phyloP scores from a whole-genome alignment of 2,329 filamentous ascomycete species.

The Diplodia corticola region DNA sequence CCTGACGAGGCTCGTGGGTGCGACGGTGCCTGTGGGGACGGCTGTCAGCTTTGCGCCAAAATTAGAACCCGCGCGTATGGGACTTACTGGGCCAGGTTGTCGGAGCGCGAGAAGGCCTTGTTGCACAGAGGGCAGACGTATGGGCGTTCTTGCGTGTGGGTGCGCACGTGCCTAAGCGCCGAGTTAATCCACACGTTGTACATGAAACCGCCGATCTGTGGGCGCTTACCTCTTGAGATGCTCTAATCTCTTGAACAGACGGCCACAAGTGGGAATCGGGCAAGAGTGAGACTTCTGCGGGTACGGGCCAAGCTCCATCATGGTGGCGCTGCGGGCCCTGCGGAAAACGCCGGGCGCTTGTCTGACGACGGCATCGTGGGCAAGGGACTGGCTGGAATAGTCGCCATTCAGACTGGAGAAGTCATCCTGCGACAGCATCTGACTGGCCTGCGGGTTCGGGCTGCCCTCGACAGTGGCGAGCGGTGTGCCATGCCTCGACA shows the following conservation, averaged over 20 bases:
- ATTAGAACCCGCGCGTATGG: neutral
- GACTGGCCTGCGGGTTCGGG: constrained; percentile 69
- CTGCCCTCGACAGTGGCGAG: constrained; percentile 81
- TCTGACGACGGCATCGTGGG: constrained; percentile 60
- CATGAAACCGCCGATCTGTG: constrained; percentile 27
- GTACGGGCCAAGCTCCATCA: constrained; percentile 95
- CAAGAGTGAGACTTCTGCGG: constrained; percentile 98
- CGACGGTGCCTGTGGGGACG: constrained; percentile 59
- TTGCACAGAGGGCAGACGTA: constrained; percentile 98
- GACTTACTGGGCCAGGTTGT: constrained; percentile 95
- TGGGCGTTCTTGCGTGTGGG: constrained; percentile 97
- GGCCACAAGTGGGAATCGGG: constrained; percentile 96
- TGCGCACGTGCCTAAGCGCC: constrained; percentile 85
- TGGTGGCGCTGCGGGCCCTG: constrained; percentile 88
- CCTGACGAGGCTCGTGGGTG: constrained; percentile 76
- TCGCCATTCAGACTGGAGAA: constrained; percentile 59
- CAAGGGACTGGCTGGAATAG: constrained; percentile 54
- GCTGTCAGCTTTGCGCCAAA: constrained; percentile 21
- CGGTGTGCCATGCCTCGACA: constrained; percentile 90
- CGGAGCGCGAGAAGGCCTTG: constrained; percentile 97
- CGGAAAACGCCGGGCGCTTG: constrained; percentile 74
- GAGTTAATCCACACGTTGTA: constrained; percentile 23
- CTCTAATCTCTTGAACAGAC: constrained; percentile 97
- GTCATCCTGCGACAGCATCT: constrained; percentile 68
- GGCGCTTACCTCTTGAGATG: constrained; percentile 92